Percentiles rank a stretch among this genome's conserved stretches.
Evolutionary conservation across 768 basidiomycete genomes (phyloP).

Genomic region (Pleurotus ostreatus): DNA sequence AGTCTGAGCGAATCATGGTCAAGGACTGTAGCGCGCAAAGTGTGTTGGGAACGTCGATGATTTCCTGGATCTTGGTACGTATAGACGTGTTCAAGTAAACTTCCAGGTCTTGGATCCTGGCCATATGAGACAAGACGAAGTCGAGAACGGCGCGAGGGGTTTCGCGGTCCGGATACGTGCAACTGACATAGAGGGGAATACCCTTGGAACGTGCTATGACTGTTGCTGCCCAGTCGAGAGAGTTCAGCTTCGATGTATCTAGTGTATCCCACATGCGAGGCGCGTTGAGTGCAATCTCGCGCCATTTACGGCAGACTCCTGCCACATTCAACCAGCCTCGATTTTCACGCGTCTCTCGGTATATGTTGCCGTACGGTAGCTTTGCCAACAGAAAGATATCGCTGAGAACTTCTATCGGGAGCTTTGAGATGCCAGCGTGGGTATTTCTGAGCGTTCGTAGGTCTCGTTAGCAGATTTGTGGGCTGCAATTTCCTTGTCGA

Average conservation of each 20-base stretch:
- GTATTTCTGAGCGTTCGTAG: background rate
- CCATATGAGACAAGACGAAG: no score
- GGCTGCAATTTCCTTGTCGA: background rate
- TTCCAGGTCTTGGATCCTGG: no score
- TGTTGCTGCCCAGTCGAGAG: background rate
- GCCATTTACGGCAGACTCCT: background rate
- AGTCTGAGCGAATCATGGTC: no score
- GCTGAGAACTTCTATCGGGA: background rate
- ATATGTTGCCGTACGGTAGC: background rate
- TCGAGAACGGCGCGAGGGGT: no score
- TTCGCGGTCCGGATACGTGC: background rate
- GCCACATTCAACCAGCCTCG: background rate
- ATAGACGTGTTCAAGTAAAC: no score
- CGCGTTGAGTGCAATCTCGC: background rate
- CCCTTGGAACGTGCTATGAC: background rate
- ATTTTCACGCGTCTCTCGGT: background rate
- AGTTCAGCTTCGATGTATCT: background rate
- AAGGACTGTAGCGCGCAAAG: no score
- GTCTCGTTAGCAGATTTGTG: background rate
- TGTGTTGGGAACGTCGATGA: no score
- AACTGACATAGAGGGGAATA: background rate
- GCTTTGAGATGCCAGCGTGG: background rate
- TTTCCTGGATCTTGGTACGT: no score
- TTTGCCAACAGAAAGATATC: background rate
- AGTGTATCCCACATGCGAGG: background rate